A percentile compares a stretch with the other conserved stretches of the same genome.
These are phyloP conservation scores for Erigeron canadensis DNA, from an alignment of 129 eudicot species.

Conservation along the genomic window DNA sequence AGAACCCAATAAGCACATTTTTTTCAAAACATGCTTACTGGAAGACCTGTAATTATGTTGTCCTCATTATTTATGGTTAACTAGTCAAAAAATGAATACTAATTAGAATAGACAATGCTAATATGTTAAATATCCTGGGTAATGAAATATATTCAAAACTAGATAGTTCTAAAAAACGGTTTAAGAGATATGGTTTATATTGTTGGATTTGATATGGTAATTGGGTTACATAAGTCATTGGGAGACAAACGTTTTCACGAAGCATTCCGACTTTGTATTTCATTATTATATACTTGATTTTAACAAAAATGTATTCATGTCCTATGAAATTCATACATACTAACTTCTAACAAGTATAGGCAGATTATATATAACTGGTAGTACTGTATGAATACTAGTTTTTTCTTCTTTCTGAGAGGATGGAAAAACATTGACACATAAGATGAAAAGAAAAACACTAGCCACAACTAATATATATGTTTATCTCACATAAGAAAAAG, in stretches of 20 bases:
- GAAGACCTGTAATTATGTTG: slow-evolving; percentile 8
- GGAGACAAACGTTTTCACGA: too few relatives aligned
- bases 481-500: background rate
- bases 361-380: background rate
- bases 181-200: too few relatives aligned
- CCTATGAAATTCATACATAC: background rate
- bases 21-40: slow-evolving; percentile 18
- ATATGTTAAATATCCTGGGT: too few relatives aligned
- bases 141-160: too few relatives aligned
- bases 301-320: background rate
- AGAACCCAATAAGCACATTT: slow-evolving; percentile 38
- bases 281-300: too few relatives aligned
- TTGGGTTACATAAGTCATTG: too few relatives aligned
- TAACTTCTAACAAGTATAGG: background rate
- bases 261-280: too few relatives aligned
- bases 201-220: too few relatives aligned
- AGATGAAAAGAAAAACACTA: background rate
- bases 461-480: background rate
- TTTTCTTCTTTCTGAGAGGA: background rate
- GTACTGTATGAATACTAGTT: background rate
- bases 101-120: too few relatives aligned
- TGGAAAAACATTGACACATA: background rate
- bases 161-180: too few relatives aligned
- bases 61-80: slow-evolving; percentile 4
- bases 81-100: background rate